phyloP scores from a whole-genome alignment of 164 flowering plant species.

The Berberis thunbergii region DNA sequence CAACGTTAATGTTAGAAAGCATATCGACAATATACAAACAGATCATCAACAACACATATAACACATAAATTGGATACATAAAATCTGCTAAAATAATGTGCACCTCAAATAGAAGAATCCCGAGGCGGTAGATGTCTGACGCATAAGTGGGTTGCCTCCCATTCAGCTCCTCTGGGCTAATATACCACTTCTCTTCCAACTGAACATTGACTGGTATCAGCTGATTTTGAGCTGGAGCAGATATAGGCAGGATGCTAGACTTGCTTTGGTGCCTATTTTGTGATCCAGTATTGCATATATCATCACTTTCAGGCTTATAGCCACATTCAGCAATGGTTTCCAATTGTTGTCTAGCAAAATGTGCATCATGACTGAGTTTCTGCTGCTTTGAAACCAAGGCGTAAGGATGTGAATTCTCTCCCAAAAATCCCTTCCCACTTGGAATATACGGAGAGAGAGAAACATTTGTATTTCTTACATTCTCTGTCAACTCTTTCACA shows the following conservation, averaged over 20 bases:
- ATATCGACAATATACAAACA: not conserved
- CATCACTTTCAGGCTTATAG: conserved; percentile 16
- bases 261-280: conserved; percentile 18
- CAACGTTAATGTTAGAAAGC: no score
- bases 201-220: conserved; percentile 14
- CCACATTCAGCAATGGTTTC: conserved; percentile 25
- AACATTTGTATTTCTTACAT: conserved; percentile 17
- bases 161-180: conserved; percentile 59
- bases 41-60: not conserved
- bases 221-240: conserved; percentile 18
- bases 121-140: conserved; percentile 77
- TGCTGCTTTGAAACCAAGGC: conserved; percentile 32
- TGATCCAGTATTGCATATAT: conserved; percentile 2
- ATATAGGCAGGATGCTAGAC: conserved; percentile 10
- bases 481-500: conserved; percentile 18
- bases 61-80: not conserved
- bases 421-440: conserved; percentile 32
- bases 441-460: conserved; percentile 4
- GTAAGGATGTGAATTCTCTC: conserved; percentile 15
- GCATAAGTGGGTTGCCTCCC: conserved; percentile 36
- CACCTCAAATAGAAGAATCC: conserved; percentile 96
- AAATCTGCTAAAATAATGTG: conserved; percentile 3
- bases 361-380: conserved; percentile 26
- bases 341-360: conserved; percentile 20
- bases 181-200: conserved; percentile 82